Conservation (phyloP, 2,329 filamentous ascomycete species). For the Incumbomyces delicatus region DNA sequence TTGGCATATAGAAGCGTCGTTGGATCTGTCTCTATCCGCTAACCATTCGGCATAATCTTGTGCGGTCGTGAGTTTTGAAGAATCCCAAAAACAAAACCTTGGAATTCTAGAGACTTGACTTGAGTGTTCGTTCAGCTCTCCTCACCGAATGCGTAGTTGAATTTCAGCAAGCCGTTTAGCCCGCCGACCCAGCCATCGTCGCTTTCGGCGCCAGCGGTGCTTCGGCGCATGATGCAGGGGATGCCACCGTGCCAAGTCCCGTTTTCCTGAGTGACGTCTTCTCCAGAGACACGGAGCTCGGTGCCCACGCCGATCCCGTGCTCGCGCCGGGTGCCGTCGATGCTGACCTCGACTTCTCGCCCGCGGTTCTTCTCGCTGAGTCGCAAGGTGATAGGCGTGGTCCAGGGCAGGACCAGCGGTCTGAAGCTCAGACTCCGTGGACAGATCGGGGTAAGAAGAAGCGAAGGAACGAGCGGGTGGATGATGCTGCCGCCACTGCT, state of each 20-base stretch:
- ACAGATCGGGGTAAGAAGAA: constrained; percentile 89
- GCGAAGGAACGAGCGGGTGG: constrained; percentile 78
- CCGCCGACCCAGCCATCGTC: constrained; percentile 97
- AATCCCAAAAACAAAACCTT: too few relatives aligned
- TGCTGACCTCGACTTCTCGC: constrained; percentile 66
- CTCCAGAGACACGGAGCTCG: constrained; percentile 82
- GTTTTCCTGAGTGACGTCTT: constrained; percentile 54
- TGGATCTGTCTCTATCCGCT: too few relatives aligned
- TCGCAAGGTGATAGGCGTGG: constrained; percentile 71
- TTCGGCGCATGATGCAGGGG: constrained; percentile 72
- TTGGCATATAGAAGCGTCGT: too few relatives aligned
- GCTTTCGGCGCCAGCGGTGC: constrained; percentile 37
- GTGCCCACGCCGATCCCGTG: constrained; percentile 61
- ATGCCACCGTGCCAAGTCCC: constrained; percentile 65
- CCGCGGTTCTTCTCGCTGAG: constrained; percentile 73
- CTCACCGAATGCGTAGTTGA: constrained; percentile 92
- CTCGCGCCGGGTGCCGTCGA: constrained; percentile 61
- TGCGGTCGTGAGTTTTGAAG: too few relatives aligned
- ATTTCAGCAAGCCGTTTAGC: constrained; percentile 85
- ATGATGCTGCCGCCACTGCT: constrained; percentile 87
- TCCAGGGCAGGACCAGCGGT: constrained; percentile 77
- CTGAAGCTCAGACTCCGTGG: constrained; percentile 85
- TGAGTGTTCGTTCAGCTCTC: too few relatives aligned
- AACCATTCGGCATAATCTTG: too few relatives aligned
- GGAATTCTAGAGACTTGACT: too few relatives aligned